These are phyloP conservation scores for Setaria viridis DNA, from an alignment of 202 grass and related monocot species.

Conservation along the genomic window DNA sequence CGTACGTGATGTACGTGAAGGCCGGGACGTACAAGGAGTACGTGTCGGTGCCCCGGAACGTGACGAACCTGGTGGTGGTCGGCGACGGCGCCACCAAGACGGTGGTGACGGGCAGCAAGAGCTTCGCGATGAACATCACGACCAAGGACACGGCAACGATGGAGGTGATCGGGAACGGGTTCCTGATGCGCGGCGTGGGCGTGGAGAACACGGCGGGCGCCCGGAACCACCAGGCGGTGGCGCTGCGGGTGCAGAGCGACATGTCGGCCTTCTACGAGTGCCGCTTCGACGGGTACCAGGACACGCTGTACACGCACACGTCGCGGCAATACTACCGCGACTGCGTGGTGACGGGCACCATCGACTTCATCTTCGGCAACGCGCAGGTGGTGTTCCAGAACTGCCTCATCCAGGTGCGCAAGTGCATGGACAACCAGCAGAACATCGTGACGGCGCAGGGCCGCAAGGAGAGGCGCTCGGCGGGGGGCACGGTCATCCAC, in stretches of 20 bases:
- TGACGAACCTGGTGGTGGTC: constrained; percentile 66
- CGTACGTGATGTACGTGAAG: constrained; percentile 87
- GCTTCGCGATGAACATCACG: constrained; percentile 67
- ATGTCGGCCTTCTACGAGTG: constrained; percentile 79
- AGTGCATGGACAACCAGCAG: constrained; percentile 87
- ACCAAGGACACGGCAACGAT: constrained; percentile 87
- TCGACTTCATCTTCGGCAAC: constrained; percentile 98
- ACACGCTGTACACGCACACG: constrained; percentile 91
- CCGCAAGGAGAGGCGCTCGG: constrained; percentile 58
- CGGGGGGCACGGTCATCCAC: constrained; percentile 68
- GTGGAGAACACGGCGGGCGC: constrained; percentile 83
- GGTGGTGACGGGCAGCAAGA: constrained; percentile 62
- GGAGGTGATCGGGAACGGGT: constrained; percentile 73
- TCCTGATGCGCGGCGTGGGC: constrained; percentile 66
- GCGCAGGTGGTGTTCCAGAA: constrained; percentile 85
- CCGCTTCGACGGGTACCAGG: constrained; percentile 77
- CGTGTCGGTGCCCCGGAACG: constrained; percentile 56
- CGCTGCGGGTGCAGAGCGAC: constrained; percentile 79
- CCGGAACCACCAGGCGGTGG: constrained; percentile 81
- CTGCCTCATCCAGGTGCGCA: constrained; percentile 73
- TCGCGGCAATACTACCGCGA: constrained; percentile 78
- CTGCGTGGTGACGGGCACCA: constrained; percentile 79
- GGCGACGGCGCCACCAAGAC: constrained; percentile 72
- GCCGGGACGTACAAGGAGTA: constrained; percentile 73
- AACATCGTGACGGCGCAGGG: constrained; percentile 95